Percentiles rank a stretch among this genome's conserved stretches.
Conservation (phyloP, 2,329 filamentous ascomycete genomes). For the Didymella pomorum region DNA sequence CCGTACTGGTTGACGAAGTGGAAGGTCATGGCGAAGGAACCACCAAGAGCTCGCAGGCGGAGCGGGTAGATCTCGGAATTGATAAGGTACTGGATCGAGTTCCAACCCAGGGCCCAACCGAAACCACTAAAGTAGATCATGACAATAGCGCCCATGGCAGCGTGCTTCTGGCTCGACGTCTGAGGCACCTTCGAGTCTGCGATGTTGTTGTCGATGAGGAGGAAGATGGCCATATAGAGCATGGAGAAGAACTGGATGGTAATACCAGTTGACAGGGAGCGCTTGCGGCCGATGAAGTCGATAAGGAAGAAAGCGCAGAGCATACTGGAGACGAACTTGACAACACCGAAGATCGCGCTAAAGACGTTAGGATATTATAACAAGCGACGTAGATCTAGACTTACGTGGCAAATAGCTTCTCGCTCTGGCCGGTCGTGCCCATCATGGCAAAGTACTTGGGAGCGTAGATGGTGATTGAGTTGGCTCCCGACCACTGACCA, state of each 20-base stretch:
- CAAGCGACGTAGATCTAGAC: too few relatives aligned
- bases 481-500: slow-evolving; percentile 76
- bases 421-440: slow-evolving; percentile 71
- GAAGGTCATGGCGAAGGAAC: slow-evolving; percentile 77
- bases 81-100: slow-evolving; percentile 79
- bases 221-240: slow-evolving; percentile 63
- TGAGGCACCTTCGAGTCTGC: slow-evolving; percentile 60
- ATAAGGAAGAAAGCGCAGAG: slow-evolving; percentile 80
- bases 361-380: too few relatives aligned
- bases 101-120: slow-evolving; percentile 63
- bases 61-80: slow-evolving; percentile 81
- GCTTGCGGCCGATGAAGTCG: slow-evolving; percentile 78
- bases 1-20: slow-evolving; percentile 84
- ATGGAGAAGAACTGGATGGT: slow-evolving; percentile 59
- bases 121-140: slow-evolving; percentile 67
- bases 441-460: slow-evolving; percentile 76
- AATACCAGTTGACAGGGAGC: slow-evolving; percentile 59
- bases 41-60: slow-evolving; percentile 74
- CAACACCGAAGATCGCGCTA: slow-evolving; percentile 74
- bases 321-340: slow-evolving; percentile 71
- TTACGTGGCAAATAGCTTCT: slow-evolving; percentile 76
- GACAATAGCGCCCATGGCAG: slow-evolving; percentile 70
- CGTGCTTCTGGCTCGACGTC: slow-evolving; percentile 58
- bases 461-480: slow-evolving; percentile 79
- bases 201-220: slow-evolving; percentile 67